Conservation (phyloP, 1,139 yeast species). For the Sugiyamaella grinbergsii region DNA sequence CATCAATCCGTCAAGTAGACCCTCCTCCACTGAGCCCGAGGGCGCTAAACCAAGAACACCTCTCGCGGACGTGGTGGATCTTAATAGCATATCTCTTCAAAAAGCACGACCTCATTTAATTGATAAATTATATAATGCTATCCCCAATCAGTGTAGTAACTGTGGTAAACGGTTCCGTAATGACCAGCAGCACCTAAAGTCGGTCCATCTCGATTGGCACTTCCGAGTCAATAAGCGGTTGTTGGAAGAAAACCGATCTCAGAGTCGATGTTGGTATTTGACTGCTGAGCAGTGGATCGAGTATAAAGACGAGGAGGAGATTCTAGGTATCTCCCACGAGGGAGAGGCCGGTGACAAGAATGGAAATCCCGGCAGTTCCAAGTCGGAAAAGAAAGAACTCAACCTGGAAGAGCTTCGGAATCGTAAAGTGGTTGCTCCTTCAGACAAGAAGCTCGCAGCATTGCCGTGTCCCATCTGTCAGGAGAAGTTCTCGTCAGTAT, state of each 20-base stretch:
- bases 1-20: conserved; percentile 10
- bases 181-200: conserved; percentile 58
- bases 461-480: conserved; percentile 84
- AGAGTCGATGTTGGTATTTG: conserved; percentile 82
- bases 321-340: conserved; percentile 43
- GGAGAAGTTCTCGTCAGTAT: conserved; percentile 75
- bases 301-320: conserved; percentile 64
- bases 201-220: conserved; percentile 91
- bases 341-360: conserved; percentile 27
- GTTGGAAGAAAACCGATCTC: conserved; percentile 53
- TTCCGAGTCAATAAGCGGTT: conserved; percentile 84
- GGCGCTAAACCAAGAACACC: conserved; percentile 10
- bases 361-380: conserved; percentile 17
- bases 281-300: conserved; percentile 73
- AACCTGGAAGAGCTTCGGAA: conserved; percentile 32
- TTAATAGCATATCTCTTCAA: conserved; percentile 36
- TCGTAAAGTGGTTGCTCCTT: conserved; percentile 58
- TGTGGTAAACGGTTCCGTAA: conserved; percentile 86
- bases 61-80: conserved; percentile 30
- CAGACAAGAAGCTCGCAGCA: conserved; percentile 64
- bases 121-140: conserved; percentile 53
- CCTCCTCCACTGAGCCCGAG: conserved; percentile 4
- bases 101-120: conserved; percentile 42
- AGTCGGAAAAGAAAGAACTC: conserved; percentile 17
- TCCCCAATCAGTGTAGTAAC: conserved; percentile 80